These are phyloP conservation scores for Colletotrichum sp. DNA, from an alignment of 2,329 filamentous ascomycete genomes.

Conservation along the genomic window DNA sequence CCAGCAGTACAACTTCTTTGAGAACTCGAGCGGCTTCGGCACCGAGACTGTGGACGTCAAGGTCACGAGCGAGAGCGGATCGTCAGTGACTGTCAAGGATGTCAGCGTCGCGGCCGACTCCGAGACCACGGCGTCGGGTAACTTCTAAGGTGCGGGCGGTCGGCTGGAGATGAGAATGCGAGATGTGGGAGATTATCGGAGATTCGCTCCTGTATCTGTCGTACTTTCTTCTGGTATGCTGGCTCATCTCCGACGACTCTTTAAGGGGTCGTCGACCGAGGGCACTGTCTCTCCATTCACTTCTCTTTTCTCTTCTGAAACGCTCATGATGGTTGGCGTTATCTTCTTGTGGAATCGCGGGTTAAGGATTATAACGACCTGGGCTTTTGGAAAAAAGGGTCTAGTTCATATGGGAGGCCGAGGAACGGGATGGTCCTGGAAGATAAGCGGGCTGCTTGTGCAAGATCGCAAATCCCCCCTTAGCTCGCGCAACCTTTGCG, in stretches of 20 bases:
- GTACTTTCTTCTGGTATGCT: not conserved
- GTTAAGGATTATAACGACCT: not conserved
- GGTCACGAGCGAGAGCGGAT: constrained; percentile 59
- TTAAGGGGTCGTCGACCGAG: not conserved
- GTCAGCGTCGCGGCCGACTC: constrained; percentile 46
- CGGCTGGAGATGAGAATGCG: not conserved
- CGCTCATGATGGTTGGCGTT: not conserved
- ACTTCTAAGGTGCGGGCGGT: constrained; percentile 29
- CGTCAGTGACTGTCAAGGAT: constrained; percentile 53
- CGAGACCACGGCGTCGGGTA: constrained; percentile 32
- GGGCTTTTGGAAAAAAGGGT: not conserved
- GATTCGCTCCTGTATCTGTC: not conserved
- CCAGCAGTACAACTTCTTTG: constrained; percentile 65
- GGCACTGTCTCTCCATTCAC: not conserved
- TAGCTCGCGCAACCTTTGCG: not conserved
- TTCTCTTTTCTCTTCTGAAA: not conserved
- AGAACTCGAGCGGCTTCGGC: constrained; percentile 63
- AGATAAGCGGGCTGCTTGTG: not conserved
- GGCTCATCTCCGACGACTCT: not conserved
- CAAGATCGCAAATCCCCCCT: not conserved
- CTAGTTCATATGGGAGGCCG: not conserved
- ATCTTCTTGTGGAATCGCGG: not conserved
- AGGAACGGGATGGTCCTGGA: not conserved
- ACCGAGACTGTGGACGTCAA: constrained; percentile 58
- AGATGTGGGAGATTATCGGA: not conserved